Conservation (phyloP, 1,139 yeast species). For the Lodderomyces parapsilosis region DNA sequence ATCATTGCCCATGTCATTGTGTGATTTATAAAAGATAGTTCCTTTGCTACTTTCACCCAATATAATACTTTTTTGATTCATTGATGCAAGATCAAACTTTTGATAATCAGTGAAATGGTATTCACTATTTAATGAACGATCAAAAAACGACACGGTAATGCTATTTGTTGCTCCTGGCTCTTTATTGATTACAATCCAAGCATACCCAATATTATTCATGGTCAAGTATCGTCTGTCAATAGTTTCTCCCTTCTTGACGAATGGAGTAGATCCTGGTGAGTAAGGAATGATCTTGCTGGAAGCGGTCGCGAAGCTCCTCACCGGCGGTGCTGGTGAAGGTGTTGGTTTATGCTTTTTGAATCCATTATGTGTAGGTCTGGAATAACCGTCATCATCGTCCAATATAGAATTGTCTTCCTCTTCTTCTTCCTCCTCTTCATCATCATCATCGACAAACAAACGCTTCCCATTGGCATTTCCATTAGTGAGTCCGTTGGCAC, state of each 20-base stretch:
- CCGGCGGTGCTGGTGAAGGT: slow-evolving; percentile 4
- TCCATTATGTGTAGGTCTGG: slow-evolving; percentile 20
- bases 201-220: slow-evolving; percentile 80
- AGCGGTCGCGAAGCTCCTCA: background rate
- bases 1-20: slow-evolving; percentile 38
- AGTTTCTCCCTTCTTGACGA: slow-evolving; percentile 12
- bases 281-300: slow-evolving; percentile 33
- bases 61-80: slow-evolving; percentile 64
- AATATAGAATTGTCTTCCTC: slow-evolving; percentile 15
- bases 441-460: slow-evolving; percentile 15
- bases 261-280: slow-evolving; percentile 87
- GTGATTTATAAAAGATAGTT: slow-evolving; percentile 38
- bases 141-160: slow-evolving; percentile 84
- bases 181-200: slow-evolving; percentile 66
- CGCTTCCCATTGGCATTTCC: slow-evolving; percentile 18
- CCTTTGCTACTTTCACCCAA: slow-evolving; percentile 50
- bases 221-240: slow-evolving; percentile 68
- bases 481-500: slow-evolving; percentile 15
- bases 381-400: slow-evolving; percentile 25
- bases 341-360: slow-evolving; percentile 8
- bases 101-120: slow-evolving; percentile 81
- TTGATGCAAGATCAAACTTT: slow-evolving; percentile 72
- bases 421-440: slow-evolving; percentile 18
- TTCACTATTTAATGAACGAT: slow-evolving; percentile 73
- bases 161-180: slow-evolving; percentile 38